Percentiles rank a stretch among this genome's conserved stretches.
These are phyloP conservation scores for Parasarocladium wereldwijsianum DNA, from an alignment of 2,329 filamentous ascomycete species.

Conservation along the genomic window DNA sequence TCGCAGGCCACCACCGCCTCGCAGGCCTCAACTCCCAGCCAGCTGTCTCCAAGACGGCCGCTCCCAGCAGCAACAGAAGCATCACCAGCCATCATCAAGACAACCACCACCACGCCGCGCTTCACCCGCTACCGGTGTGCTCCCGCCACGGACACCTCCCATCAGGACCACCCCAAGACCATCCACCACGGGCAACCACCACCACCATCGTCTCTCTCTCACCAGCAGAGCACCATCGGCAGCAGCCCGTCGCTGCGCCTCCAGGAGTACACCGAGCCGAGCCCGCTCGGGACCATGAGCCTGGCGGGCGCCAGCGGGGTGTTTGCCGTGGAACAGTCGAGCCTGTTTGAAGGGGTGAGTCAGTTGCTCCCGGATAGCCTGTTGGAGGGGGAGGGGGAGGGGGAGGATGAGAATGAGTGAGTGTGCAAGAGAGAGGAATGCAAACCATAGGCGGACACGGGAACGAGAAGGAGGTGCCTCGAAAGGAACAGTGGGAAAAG, in stretches of 20 bases:
- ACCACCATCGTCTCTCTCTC: neutral
- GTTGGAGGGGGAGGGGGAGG: conserved; percentile 19
- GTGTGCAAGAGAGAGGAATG: too few species aligned
- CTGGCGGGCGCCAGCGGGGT: conserved; percentile 6
- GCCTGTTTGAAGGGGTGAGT: too few species aligned
- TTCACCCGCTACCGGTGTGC: neutral
- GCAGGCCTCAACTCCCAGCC: conserved; percentile 18
- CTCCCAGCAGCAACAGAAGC: conserved; percentile 11
- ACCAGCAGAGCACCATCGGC: neutral
- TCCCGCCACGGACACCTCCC: too few species aligned
- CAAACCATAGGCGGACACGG: too few species aligned
- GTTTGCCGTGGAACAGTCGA: conserved; percentile 31
- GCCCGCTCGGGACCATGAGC: conserved; percentile 8
- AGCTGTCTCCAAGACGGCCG: conserved; percentile 5
- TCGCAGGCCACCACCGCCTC: conserved; percentile 24
- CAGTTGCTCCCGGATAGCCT: conserved; percentile 37
- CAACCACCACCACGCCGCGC: conserved; percentile 1
- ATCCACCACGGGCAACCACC: neutral
- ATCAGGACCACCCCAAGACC: too few species aligned
- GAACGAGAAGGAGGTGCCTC: neutral
- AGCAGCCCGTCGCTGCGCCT: conserved; percentile 8
- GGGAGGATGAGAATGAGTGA: conserved; percentile 4
- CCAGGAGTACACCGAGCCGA: conserved; percentile 12
- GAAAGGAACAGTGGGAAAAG: too few species aligned
- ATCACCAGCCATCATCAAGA: conserved; percentile 5